These are phyloP conservation scores for Hibiscus tridactylites DNA, from an alignment of 345 rosid genomes.

Conservation along the genomic window DNA sequence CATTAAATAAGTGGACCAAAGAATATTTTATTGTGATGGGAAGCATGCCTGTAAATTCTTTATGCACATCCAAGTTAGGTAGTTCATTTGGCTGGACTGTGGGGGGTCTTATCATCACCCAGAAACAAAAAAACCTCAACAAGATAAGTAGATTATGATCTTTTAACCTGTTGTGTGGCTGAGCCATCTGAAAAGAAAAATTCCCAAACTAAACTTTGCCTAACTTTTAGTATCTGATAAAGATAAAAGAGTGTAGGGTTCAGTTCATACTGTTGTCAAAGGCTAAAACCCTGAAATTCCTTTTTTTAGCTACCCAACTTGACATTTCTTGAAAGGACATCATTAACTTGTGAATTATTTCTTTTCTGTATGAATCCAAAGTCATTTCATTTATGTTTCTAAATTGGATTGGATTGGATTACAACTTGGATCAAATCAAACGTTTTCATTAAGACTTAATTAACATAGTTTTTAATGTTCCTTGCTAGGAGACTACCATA, in stretches of 20 bases:
- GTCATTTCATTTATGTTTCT: background rate
- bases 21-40: background rate
- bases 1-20: slow-evolving; percentile 3
- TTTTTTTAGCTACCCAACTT: background rate
- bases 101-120: background rate
- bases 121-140: no score
- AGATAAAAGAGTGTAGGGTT: background rate
- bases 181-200: background rate
- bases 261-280: background rate
- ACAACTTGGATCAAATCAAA: no score
- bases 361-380: background rate
- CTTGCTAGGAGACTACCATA: no score
- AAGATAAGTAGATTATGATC: background rate
- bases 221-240: background rate
- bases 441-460: no score
- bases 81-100: background rate
- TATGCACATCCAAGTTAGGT: background rate
- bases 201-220: background rate
- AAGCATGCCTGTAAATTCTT: background rate
- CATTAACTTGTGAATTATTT: background rate
- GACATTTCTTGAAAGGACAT: slow-evolving; percentile 1
- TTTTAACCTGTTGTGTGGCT: background rate
- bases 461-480: no score
- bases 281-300: background rate
- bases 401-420: no score